Conservation (phyloP, 2,329 filamentous ascomycete genomes). For the Botrytis pseudocinerea region DNA sequence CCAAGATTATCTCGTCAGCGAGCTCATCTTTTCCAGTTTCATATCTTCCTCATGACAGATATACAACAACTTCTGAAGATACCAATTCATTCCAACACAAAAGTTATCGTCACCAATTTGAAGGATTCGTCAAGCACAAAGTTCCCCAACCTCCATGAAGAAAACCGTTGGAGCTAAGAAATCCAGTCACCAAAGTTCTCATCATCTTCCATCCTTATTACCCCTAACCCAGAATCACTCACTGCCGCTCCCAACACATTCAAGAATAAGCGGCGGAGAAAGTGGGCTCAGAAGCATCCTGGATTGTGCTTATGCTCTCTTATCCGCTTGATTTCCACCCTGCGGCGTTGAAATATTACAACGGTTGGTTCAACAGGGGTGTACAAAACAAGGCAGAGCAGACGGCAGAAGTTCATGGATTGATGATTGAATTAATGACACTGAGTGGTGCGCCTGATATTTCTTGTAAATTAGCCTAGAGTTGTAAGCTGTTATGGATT, state of each 20-base stretch:
- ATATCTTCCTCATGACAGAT: neutral
- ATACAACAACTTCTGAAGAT: neutral
- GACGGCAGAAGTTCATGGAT: neutral
- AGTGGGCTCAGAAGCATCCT: neutral
- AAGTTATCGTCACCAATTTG: neutral
- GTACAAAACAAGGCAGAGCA: neutral
- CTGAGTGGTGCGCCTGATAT: neutral
- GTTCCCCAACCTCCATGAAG: neutral
- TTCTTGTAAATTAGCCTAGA: neutral
- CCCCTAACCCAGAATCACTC: neutral
- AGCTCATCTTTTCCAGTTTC: neutral
- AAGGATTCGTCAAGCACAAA: neutral
- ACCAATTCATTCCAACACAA: neutral
- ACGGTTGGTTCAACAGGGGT: constrained; percentile 8
- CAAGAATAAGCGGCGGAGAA: neutral
- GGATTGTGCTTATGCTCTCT: neutral
- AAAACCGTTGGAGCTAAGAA: constrained; percentile 2
- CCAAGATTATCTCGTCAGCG: neutral
- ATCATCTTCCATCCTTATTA: neutral
- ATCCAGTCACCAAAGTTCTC: neutral
- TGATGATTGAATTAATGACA: neutral
- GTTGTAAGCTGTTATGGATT: neutral
- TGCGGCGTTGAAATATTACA: neutral
- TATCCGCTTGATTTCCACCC: neutral
- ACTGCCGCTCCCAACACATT: constrained; percentile 1